Evolutionary conservation across 2,329 filamentous ascomycete species (phyloP).

Genomic region (Aspergillus sp.): DNA sequence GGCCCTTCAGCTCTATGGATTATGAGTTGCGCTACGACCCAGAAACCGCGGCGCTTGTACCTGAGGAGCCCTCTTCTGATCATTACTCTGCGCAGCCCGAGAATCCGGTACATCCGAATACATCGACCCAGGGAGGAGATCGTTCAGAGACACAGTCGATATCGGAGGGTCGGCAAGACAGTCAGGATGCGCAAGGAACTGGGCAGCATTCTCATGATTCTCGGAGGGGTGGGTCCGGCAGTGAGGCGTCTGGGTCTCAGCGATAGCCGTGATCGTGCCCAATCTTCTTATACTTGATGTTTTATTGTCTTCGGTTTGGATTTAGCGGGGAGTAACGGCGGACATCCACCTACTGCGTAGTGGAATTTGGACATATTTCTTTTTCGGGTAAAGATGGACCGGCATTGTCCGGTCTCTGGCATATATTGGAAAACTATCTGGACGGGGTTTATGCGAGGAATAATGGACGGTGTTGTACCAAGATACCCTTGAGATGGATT

Average conservation of each 20-base stretch:
- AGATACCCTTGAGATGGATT: slow-evolving; percentile 9
- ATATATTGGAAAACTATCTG: background rate
- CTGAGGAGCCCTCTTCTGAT: slow-evolving; percentile 18
- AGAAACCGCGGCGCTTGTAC: slow-evolving; percentile 38
- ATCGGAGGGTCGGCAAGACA: background rate
- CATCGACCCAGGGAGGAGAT: background rate
- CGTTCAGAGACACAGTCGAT: background rate
- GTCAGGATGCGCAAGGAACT: background rate
- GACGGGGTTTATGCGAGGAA: background rate
- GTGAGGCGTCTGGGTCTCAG: background rate
- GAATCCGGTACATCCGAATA: background rate
- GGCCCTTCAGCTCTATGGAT: slow-evolving; percentile 19
- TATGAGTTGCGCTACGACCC: slow-evolving; percentile 40
- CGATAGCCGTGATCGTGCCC: background rate
- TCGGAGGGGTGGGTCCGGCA: background rate
- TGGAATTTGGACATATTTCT: background rate
- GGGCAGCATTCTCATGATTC: background rate
- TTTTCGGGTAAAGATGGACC: background rate
- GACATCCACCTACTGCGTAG: slow-evolving; percentile 3
- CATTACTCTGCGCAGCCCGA: background rate
- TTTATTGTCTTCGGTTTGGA: slow-evolving; percentile 3
- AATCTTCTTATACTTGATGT: background rate
- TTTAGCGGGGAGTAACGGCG: slow-evolving; percentile 18
- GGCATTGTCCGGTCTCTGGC: background rate
- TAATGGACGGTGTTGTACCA: background rate